Evolutionary conservation across 192 early-diverging fungal genomes (phyloP).

Genomic region (Umbelopsis sp.): DNA sequence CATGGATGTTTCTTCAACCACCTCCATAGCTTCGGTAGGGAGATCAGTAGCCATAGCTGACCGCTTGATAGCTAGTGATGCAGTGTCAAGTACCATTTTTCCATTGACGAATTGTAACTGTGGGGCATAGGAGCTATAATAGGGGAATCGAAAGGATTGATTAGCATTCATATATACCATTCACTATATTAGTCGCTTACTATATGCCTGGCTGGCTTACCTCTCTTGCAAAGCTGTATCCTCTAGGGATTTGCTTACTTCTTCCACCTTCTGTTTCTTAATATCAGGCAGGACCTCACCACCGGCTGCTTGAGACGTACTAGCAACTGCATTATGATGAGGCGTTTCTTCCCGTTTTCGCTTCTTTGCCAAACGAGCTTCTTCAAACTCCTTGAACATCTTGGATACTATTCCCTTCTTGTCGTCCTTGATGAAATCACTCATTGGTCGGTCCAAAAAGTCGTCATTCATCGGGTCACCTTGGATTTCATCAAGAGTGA

Average conservation of each 20-base stretch:
- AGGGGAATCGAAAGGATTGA: no score
- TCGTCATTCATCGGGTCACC: conserved; percentile 12
- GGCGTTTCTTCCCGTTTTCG: neutral
- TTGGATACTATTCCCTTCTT: conserved; percentile 30
- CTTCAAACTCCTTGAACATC: conserved; percentile 30
- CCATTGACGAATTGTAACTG: conserved; percentile 39
- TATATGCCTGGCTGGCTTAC: neutral
- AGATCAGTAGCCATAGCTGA: neutral
- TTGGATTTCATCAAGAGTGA: conserved; percentile 28
- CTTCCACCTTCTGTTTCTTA: conserved; percentile 18
- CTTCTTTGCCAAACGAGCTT: neutral
- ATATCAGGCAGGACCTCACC: neutral
- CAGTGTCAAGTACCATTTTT: conserved; percentile 34
- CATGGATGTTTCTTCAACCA: conserved; percentile 34
- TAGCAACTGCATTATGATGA: neutral
- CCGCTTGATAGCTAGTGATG: conserved; percentile 25
- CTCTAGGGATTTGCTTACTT: neutral
- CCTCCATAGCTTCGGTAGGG: conserved; percentile 21
- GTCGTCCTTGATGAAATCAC: conserved; percentile 20
- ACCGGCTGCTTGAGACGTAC: neutral
- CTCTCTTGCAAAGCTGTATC: conserved; percentile 23
- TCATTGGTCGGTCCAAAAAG: conserved; percentile 24
- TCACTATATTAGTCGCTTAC: no score
- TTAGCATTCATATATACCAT: no score
- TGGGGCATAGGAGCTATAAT: conserved; percentile 30